Conservation (phyloP, 2,329 filamentous ascomycete genomes). For the Hymenoscyphus albidus region DNA sequence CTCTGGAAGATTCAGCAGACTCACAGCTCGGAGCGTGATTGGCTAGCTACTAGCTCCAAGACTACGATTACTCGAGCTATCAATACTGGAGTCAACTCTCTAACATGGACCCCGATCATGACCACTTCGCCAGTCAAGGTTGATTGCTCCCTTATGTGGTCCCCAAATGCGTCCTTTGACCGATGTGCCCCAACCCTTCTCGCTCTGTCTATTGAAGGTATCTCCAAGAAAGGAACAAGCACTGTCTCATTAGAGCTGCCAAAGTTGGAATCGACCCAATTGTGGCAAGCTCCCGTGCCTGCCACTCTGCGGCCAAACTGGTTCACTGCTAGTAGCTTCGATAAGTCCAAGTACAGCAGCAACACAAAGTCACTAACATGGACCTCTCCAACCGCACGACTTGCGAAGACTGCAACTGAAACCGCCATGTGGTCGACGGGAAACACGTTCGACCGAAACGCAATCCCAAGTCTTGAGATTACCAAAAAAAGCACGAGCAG, state of each 20-base stretch:
- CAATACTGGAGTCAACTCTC: background rate
- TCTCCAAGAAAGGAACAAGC: background rate
- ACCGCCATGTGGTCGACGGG: conserved; percentile 4
- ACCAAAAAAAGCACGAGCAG: background rate
- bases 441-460: background rate
- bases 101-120: conserved; percentile 1
- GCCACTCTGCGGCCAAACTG: background rate
- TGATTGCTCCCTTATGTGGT: conserved; percentile 6
- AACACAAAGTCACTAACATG: conserved; percentile 1
- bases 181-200: background rate
- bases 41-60: conserved; percentile 1
- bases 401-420: background rate
- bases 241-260: background rate
- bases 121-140: background rate
- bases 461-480: background rate
- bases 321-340: background rate
- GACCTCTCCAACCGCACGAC: background rate
- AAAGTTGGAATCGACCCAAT: background rate
- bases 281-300: background rate
- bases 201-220: background rate
- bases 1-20: conserved; percentile 12
- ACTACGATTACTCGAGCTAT: background rate
- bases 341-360: background rate
- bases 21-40: conserved; percentile 8
- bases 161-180: background rate